phyloP scores from a whole-genome alignment of 768 basidiomycete species.

The Asterophora parasitica region DNA sequence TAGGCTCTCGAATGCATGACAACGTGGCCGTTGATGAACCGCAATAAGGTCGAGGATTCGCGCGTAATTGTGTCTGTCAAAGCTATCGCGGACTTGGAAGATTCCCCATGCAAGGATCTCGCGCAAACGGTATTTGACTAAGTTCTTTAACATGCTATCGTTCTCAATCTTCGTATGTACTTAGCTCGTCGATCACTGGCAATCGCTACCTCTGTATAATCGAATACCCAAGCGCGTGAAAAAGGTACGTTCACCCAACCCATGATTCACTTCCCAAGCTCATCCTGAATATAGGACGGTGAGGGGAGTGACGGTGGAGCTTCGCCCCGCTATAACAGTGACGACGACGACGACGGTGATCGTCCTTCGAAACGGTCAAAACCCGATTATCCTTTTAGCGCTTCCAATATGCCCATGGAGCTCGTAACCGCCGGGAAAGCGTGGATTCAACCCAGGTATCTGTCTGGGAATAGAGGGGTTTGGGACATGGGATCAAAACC shows the following conservation, averaged over 20 bases:
- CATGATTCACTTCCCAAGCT: neutral
- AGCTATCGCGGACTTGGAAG: slow-evolving; percentile 45
- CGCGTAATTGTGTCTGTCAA: slow-evolving; percentile 61
- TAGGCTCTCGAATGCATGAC: slow-evolving; percentile 65
- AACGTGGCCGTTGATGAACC: slow-evolving; percentile 76
- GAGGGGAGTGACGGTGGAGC: slow-evolving; percentile 18
- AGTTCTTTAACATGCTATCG: neutral
- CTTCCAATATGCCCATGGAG: too few species aligned
- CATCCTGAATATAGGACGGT: neutral
- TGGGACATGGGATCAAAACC: too few species aligned
- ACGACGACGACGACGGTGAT: slow-evolving; percentile 5
- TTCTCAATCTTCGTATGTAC: neutral
- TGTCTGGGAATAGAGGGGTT: too few species aligned
- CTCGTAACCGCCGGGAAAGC: too few species aligned
- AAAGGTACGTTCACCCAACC: slow-evolving; percentile 19
- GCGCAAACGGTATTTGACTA: slow-evolving; percentile 54
- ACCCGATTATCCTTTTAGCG: neutral
- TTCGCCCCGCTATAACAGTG: neutral
- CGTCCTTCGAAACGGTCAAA: slow-evolving; percentile 10
- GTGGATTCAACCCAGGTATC: too few species aligned
- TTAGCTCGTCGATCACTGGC: slow-evolving; percentile 86
- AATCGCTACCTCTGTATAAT: slow-evolving; percentile 67
- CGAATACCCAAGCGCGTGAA: slow-evolving; percentile 76
- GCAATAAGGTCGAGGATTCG: slow-evolving; percentile 89
- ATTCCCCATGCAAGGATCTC: slow-evolving; percentile 49